Evolutionary conservation across 129 eudicot species (phyloP).

Genomic region (Oenanthe sinensis): DNA sequence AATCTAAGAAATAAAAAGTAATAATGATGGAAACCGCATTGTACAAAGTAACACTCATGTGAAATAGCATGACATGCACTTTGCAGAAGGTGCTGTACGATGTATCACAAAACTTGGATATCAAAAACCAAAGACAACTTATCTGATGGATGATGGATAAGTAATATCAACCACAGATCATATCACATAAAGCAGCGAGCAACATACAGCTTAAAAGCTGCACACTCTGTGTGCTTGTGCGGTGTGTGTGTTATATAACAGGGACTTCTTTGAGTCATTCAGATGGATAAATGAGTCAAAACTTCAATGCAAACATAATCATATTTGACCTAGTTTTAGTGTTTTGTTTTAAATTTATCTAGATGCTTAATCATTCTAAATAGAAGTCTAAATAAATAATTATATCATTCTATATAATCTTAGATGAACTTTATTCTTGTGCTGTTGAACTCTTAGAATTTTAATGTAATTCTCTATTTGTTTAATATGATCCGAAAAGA

Average conservation of each 20-base stretch:
- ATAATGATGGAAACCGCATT: neutral
- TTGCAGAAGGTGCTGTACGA: neutral
- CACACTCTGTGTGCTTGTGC: neutral
- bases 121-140: neutral
- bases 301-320: neutral
- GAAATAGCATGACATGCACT: neutral
- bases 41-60: neutral
- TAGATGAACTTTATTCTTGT: neutral
- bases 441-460: neutral
- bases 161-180: neutral
- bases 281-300: neutral
- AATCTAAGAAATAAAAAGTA: slow-evolving; percentile 33
- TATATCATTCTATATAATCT: neutral
- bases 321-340: neutral
- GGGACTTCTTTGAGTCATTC: neutral
- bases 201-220: neutral
- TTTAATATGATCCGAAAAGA: neutral
- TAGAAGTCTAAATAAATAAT: neutral
- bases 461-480: neutral
- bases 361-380: neutral
- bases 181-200: neutral
- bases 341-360: neutral
- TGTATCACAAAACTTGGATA: neutral
- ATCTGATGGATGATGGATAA: neutral
- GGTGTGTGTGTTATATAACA: neutral